Base-by-base conservation (phyloP, 1,284 basidiomycete species). In the Caloboletus firmus region DNA sequence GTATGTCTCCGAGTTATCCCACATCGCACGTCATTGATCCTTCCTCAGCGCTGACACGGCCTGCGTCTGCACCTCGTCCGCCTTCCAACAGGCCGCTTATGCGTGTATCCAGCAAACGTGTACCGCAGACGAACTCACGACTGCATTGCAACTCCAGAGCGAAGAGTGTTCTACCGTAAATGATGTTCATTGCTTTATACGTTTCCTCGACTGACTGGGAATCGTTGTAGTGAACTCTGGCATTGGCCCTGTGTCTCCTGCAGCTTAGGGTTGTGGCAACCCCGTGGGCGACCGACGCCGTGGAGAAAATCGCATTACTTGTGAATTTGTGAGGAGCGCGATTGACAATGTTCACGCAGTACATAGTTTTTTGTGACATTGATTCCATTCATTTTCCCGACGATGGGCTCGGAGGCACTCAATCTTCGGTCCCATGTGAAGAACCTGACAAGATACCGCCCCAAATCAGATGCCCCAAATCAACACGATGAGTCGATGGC, bases 11-110 rank as follows among this genome's bases (percentile, higher is more conserved):
- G 11, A 22, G 5, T 18, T 24, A 2, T 5, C 13, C 12, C 13
- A 2, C 11, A 3, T 32, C 3, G 3, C 3, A 10, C 13, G 2
- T 20, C 26, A 18, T 28, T 55, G 7, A 56, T 39, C 22, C 13
- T 5, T 17, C 30, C 5, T 40, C 28, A 72, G 69, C 45, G 45
- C 67, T 1, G 47, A 68, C 43, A 2, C 64, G n/a, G 0, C 24
- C 0, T 68, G 67, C 20, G 49, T 58, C 22, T 68, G 67, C 41
- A 46, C 54, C 0, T 69, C 66, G 22, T 22, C 28, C 2, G n/a
- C 55, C 2, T 68, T 66, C 65, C 65, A 69, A 26, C 0, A 5
- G 5, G 54, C 49, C 3, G 62, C 65, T n/a, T 1, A 0, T 0
- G 0, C 1, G 4, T 68, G 69, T 49, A 48, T 72, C 28, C 4